A percentile compares a stretch with the other conserved stretches of the same genome.
Evolutionary conservation across 176 grass and related monocot genomes (phyloP).

Genomic region (Musa troglodytarum): DNA sequence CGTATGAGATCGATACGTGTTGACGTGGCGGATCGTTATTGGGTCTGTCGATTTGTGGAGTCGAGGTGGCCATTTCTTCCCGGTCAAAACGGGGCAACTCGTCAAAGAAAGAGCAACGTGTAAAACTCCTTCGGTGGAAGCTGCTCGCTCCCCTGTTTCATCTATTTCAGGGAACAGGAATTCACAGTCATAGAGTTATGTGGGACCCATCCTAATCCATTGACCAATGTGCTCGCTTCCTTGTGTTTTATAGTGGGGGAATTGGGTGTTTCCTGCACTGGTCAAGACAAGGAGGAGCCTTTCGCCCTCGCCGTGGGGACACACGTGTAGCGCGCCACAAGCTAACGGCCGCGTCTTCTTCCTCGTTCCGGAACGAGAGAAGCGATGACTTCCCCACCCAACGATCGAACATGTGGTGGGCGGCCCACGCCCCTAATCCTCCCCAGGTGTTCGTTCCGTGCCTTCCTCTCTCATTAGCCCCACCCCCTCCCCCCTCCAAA

Average conservation of each 20-base stretch:
- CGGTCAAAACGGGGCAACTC: too few relatives aligned
- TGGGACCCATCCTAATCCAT: too few relatives aligned
- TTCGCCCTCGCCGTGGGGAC: neutral
- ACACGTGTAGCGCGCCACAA: neutral
- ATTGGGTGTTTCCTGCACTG: neutral
- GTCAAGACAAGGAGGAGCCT: neutral
- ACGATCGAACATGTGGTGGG: conserved; percentile 7
- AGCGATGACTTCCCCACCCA: neutral
- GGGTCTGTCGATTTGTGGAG: too few relatives aligned
- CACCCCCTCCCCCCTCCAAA: neutral
- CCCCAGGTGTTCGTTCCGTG: neutral
- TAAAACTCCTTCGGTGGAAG: too few relatives aligned
- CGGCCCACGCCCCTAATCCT: neutral
- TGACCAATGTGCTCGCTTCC: too few relatives aligned
- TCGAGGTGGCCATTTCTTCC: too few relatives aligned
- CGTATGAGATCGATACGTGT: too few relatives aligned
- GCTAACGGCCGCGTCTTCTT: neutral
- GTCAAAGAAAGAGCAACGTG: too few relatives aligned
- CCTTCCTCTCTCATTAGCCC: neutral
- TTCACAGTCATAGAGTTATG: too few relatives aligned
- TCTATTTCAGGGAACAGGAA: too few relatives aligned
- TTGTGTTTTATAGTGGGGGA: neutral
- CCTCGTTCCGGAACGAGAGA: neutral
- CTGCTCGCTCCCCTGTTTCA: too few relatives aligned
- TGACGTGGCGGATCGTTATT: too few relatives aligned